Evolutionary conservation across 768 basidiomycete species (phyloP), one percentile per base, ranked within the genome.

Genomic region (Hemileccinum impolitum): DNA sequence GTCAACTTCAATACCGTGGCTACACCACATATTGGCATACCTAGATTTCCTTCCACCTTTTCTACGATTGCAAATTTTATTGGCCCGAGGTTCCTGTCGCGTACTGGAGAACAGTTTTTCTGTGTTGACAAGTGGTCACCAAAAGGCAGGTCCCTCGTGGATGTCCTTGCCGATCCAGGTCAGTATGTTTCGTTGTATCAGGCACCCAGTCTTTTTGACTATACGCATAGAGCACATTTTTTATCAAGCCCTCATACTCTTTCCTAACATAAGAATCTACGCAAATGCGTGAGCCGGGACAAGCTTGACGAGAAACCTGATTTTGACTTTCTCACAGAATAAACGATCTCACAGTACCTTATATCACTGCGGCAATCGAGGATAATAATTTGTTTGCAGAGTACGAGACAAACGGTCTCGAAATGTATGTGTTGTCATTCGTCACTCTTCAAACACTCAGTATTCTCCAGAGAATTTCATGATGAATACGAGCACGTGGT

Each of bases 1-100:
- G 76, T 88, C 46, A 91, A 90, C 64, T 94, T 94, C 65, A 81
- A 80, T 46, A 90, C 91, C 0, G 69, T 94, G 43, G 88, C 91
- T 35, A 90, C 91, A 0, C 92, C 92, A 2, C 85, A 90, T 53
- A 73, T 92, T 35, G 92, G 92, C 13, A 75, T 91, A 7, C 82
- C 81, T 4, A 71, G 72, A 58, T 84, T 85, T 53, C 74, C 77
- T 23, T 80, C 82, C 3, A 66, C 85, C 30, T 61, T 84, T 36
- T 86, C 85, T 1, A 68, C 70, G 1, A 40, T 89, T 0, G 59
- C 74, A 11, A 72, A 75, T 2, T 71, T 65, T 17, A 60, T 94
- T 10, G 92, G 87, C 0, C 80, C 87, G 0, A 80, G 72, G 46
- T 68, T 92, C 13, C 70, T 94, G 25, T 86, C 86, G 6, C 72